Percentiles rank a stretch among this genome's conserved stretches.
phyloP scores from a whole-genome alignment of 2,329 filamentous ascomycete species.

The Parascedosporium putredinis region DNA sequence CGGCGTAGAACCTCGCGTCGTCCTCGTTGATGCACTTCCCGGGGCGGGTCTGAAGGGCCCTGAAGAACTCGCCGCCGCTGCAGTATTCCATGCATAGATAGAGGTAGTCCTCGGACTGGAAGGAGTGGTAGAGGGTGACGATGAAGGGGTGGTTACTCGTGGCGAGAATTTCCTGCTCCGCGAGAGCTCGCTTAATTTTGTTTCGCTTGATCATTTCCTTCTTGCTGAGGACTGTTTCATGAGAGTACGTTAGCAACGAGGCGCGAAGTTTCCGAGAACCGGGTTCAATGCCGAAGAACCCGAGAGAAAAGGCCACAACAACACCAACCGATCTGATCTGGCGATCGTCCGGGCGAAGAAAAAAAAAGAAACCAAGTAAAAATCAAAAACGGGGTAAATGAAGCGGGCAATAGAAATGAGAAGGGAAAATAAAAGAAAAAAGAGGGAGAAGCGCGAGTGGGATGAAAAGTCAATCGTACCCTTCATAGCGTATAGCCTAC shows the following conservation, averaged over 20 bases:
- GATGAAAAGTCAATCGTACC: conserved; percentile 52
- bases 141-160: conserved; percentile 99
- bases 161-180: conserved; percentile 94
- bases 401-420: background rate
- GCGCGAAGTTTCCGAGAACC: conserved; percentile 2
- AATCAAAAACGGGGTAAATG: no score
- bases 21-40: conserved; percentile 97
- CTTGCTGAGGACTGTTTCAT: conserved; percentile 77
- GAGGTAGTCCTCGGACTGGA: conserved; percentile 96
- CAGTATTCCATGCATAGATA: conserved; percentile 99
- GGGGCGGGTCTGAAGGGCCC: conserved; percentile 87
- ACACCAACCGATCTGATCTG: background rate
- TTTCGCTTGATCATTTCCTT: conserved; percentile 99
- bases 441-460: no score
- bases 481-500: conserved; percentile 95
- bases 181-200: conserved; percentile 97
- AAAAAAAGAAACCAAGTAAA: background rate
- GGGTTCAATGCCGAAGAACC: background rate
- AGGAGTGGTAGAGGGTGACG: conserved; percentile 95
- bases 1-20: conserved; percentile 92
- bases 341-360: no score
- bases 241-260: conserved; percentile 23
- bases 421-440: background rate
- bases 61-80: conserved; percentile 96
- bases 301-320: background rate